Evolutionary conservation across 805 yeast genomes (phyloP), one percentile per base, ranked within the genome.

Genomic region (Metschnikowia lachancei): DNA sequence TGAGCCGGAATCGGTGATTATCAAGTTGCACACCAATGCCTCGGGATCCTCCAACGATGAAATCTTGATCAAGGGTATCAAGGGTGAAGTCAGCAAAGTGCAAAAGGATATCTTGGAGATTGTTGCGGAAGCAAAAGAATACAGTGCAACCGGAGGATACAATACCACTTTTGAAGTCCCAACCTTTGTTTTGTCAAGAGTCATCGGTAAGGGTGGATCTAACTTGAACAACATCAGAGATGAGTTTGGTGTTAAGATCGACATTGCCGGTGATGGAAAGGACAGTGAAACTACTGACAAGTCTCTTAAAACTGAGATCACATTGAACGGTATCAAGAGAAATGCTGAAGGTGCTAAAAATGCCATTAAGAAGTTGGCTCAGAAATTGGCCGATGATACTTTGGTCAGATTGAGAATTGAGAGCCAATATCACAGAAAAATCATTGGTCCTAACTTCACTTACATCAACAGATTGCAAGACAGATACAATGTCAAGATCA

Each of bases 191-290:
- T 70, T 92, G 49, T 77, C 94, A 24, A 82, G 94, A 67, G 74
- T 95, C 44, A 89, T 94, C 65, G 99, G 99, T 55, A 86, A 85
- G 62, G 86, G 81, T 50, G 99, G 99, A 46, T 70, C 87, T 36
- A 81, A 82, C 61, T 69, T 94, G 60, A 78, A 80, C 55, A 71
- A 78, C 41, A 64, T 89, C 50, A 77, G 85, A 52, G 87, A 85
- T 9, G 85, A 86, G 59, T 88, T 74, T 58, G 88, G 83, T 39
- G 88, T 87, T 54, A 78, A 77, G 55, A 76, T 94, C 51, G 96
- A 91, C 59, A 82, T 89, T 44, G 80, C 78, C 42, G 83, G 79
- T 40, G 52, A 49, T 19, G 71, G 69, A 12, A 76, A 70, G 36
- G 59, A 65, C 22, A 66, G 64, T 30, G 61, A 59, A 24, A 53